Base-by-base conservation (phyloP, 305 asterid genomes). In the Rubia balearica region DNA sequence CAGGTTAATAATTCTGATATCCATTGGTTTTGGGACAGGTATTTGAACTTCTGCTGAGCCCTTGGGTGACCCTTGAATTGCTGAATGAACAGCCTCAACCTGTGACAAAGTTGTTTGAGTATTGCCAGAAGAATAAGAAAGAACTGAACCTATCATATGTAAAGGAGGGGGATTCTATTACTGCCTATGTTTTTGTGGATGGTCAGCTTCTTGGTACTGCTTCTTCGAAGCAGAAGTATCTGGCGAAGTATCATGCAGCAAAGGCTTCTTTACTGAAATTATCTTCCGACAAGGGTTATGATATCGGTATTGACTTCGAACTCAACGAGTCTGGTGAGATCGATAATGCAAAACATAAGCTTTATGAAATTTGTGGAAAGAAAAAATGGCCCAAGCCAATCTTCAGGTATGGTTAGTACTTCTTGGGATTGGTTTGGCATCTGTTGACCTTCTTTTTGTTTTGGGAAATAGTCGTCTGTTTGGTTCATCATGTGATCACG, bases 21-120 rank as follows among this genome's bases (percentile, higher is more conserved):
- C 21, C 55, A 60, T 16, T 49, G 14, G 60, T 55, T 36, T 71
- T 46, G 41, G 66, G 22, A 45, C 72, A 82, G 85, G 68, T 74
- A 24, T 79, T 71, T 65, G 77, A 78, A 41, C 71, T 72, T 27
- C 65, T 82, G 11, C 45, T 82, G 46, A 95, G 90, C 80, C 99
- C 99, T 21, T 75, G 90, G 41, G 77, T 87, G 22, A 88, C 80
- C 17, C 85, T 82, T 33, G 91, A 87, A 62, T 45, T 64, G 68
- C 77, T 94, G 45, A 78, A 81, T 76, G 74, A 80, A 65, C 92
- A 88, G 63, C 99, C 95, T 40, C 98, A 93, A 43, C 97, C 97
- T 0, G 97, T 94, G 66, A 90, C 96, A 1, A 67, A 75, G 87
- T 86, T 91, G 63, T 86, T 74, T 48, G 87, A 87, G 66, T 43